These are phyloP conservation scores for Solanum etuberosum DNA, from an alignment of 257 asterid genomes.

Conservation along the genomic window DNA sequence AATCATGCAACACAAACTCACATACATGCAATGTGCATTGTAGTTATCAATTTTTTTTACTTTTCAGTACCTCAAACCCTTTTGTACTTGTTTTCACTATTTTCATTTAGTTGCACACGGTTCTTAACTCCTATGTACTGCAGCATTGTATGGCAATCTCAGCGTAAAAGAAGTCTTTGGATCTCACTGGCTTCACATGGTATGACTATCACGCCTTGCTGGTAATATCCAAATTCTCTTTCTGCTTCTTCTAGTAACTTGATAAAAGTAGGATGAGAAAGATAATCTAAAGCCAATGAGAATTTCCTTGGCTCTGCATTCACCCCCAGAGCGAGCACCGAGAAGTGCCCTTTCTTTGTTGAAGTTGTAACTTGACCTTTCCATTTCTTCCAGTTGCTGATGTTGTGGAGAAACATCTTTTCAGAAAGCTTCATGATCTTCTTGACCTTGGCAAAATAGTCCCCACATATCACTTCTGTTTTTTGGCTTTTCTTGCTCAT, in stretches of 20 bases:
- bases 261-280: conserved; percentile 30
- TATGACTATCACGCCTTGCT: conserved; percentile 27
- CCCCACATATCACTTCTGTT: background rate
- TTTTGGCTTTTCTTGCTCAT: conserved; percentile 9
- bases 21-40: background rate
- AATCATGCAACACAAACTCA: background rate
- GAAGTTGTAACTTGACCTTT: background rate
- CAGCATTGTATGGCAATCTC: background rate
- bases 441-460: background rate
- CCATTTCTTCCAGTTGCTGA: background rate
- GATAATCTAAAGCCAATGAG: conserved; percentile 15
- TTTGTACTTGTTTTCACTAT: background rate
- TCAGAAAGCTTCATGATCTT: background rate
- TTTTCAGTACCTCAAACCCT: background rate
- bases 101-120: background rate
- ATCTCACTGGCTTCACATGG: conserved; percentile 40
- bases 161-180: conserved; percentile 9
- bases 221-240: conserved; percentile 28
- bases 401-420: conserved; percentile 10
- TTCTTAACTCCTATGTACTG: background rate
- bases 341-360: conserved; percentile 21
- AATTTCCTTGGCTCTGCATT: conserved; percentile 28
- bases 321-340: conserved; percentile 16
- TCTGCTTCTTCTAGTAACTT: conserved; percentile 40
- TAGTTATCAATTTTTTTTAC: background rate